phyloP scores from a whole-genome alignment of 495 filamentous ascomycete genomes.

The Mytilinidion resinicola region DNA sequence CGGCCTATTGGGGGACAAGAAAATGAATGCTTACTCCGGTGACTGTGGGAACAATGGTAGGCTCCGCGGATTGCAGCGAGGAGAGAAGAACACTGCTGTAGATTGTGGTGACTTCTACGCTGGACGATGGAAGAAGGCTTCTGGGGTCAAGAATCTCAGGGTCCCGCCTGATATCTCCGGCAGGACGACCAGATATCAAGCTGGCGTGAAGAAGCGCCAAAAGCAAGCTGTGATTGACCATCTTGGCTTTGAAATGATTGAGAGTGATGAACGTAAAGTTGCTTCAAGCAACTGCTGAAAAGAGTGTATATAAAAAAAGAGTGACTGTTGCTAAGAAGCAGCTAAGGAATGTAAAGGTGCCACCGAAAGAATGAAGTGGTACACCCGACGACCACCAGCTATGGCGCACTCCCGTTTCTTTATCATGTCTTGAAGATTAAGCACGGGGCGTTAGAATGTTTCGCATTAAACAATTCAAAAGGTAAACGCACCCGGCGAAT shows the following conservation, averaged over 20 bases:
- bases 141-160: constrained; percentile 7
- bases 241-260: constrained; percentile 1
- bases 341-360: constrained; percentile 1
- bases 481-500: background rate
- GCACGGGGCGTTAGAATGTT: background rate
- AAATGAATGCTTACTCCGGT: constrained; percentile 18
- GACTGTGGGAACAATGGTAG: constrained; percentile 14
- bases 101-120: constrained; percentile 17
- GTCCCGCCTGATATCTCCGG: background rate
- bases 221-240: constrained; percentile 16
- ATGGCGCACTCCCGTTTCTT: background rate
- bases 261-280: background rate
- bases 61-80: constrained; percentile 19
- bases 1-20: background rate
- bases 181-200: constrained; percentile 15
- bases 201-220: constrained; percentile 14
- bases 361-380: constrained; percentile 3
- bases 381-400: background rate
- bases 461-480: background rate
- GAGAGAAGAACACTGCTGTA: constrained; percentile 15
- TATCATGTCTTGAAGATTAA: constrained; percentile 3
- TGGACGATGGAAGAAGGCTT: constrained; percentile 10
- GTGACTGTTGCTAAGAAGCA: background rate
- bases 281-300: constrained; percentile 2
- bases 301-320: constrained; percentile 5